A percentile compares a stretch with the other conserved stretches of the same genome.
Conservation (phyloP, 257 asterid species). For the Nicotiana tomentosiformis region DNA sequence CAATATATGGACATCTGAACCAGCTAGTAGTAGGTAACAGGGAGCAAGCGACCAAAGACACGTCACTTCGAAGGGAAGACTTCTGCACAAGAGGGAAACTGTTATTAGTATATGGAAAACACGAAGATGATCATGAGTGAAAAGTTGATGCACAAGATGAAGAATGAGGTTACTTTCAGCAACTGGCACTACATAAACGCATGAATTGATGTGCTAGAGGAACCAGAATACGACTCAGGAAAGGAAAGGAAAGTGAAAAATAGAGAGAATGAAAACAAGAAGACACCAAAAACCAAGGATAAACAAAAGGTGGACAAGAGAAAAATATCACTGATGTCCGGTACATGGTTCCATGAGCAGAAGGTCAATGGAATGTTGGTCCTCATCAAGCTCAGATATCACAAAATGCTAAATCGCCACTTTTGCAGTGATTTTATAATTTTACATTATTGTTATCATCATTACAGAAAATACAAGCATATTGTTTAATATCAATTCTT, state of each 20-base stretch:
- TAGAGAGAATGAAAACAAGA: background rate
- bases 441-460: background rate
- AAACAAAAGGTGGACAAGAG: background rate
- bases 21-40: background rate
- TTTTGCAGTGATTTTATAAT: background rate
- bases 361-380: background rate
- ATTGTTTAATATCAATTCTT: background rate
- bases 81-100: constrained; percentile 13
- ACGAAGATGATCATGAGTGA: background rate
- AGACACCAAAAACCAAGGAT: background rate
- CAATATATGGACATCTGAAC: constrained; percentile 10
- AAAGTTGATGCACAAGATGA: background rate
- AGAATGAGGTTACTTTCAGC: background rate
- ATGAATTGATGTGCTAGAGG: background rate
- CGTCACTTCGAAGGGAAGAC: background rate
- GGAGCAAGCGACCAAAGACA: constrained; percentile 9
- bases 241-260: background rate
- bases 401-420: background rate
- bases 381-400: background rate
- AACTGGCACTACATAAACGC: background rate
- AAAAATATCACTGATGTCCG: background rate
- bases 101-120: background rate
- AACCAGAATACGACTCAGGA: background rate
- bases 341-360: background rate
- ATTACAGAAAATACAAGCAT: background rate